These are phyloP conservation scores for Lepidium campestre DNA, from an alignment of 441 rosid species.

Conservation along the genomic window DNA sequence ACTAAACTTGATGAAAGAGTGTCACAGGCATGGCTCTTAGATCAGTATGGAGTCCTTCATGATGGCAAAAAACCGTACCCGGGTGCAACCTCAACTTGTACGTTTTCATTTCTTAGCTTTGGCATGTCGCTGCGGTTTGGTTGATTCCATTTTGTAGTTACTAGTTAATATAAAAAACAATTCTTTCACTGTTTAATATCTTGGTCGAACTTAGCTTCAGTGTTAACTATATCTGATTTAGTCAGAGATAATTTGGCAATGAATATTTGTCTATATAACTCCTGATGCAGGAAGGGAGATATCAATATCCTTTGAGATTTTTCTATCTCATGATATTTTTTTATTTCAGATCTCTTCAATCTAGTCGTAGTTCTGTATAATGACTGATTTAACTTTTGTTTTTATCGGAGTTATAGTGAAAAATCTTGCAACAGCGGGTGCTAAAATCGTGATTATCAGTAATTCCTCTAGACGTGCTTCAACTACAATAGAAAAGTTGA, in stretches of 20 bases:
- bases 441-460: conserved; percentile 77
- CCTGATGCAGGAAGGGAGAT: neutral
- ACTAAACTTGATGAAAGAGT: neutral
- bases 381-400: conserved; percentile 13
- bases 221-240: neutral
- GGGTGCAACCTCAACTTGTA: conserved; percentile 83
- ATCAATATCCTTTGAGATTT: neutral
- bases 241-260: neutral
- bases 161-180: neutral
- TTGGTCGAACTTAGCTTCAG: neutral
- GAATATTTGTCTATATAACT: neutral
- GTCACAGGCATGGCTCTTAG: conserved; percentile 81
- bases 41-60: conserved; percentile 94
- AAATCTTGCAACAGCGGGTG: conserved; percentile 64
- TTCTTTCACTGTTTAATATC: neutral
- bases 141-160: neutral
- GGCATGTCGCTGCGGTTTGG: neutral
- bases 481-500: conserved; percentile 62
- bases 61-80: conserved; percentile 90
- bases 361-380: neutral
- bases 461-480: conserved; percentile 93
- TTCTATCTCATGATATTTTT: neutral
- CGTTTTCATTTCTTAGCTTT: conserved; percentile 34
- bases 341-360: neutral
- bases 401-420: conserved; percentile 44